phyloP scores from a whole-genome alignment of 441 rosid genomes.

The Codiaeum variegatum region DNA sequence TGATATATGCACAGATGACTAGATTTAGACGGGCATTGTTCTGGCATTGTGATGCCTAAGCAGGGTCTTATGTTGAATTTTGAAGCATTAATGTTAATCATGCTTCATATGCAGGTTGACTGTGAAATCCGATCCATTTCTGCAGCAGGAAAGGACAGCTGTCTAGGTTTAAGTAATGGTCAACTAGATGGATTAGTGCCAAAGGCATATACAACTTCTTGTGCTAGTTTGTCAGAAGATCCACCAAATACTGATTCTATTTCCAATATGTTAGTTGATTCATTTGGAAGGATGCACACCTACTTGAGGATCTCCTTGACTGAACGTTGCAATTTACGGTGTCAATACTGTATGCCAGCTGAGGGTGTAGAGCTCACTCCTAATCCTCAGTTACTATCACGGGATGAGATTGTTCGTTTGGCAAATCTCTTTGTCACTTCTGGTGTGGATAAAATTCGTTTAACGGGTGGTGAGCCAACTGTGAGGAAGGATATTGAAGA shows the following conservation, averaged over 20 bases:
- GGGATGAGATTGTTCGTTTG: constrained; percentile 60
- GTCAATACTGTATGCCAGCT: constrained; percentile 89
- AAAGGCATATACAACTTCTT: constrained; percentile 34
- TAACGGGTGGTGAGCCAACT: constrained; percentile 95
- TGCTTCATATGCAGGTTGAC: constrained; percentile 23
- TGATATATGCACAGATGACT: too few relatives aligned
- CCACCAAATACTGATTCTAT: constrained; percentile 31
- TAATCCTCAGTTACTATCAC: constrained; percentile 52
- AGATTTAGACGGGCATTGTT: too few relatives aligned
- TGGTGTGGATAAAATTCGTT: constrained; percentile 81
- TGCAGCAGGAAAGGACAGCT: constrained; percentile 1
- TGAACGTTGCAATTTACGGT: constrained; percentile 83
- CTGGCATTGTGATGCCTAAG: background rate
- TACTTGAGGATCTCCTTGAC: constrained; percentile 88
- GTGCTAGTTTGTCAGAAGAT: constrained; percentile 42
- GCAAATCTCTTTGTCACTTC: constrained; percentile 70
- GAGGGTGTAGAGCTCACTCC: constrained; percentile 89
- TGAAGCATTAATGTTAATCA: background rate
- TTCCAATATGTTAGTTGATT: constrained; percentile 79
- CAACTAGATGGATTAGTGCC: constrained; percentile 15
- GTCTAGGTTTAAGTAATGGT: background rate
- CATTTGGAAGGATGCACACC: constrained; percentile 81
- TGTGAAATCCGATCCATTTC: constrained; percentile 18
- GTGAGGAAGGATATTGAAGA: constrained; percentile 76
- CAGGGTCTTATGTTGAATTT: background rate